Conservation (phyloP, 1,139 yeast species). For the Hansenula sp. region DNA sequence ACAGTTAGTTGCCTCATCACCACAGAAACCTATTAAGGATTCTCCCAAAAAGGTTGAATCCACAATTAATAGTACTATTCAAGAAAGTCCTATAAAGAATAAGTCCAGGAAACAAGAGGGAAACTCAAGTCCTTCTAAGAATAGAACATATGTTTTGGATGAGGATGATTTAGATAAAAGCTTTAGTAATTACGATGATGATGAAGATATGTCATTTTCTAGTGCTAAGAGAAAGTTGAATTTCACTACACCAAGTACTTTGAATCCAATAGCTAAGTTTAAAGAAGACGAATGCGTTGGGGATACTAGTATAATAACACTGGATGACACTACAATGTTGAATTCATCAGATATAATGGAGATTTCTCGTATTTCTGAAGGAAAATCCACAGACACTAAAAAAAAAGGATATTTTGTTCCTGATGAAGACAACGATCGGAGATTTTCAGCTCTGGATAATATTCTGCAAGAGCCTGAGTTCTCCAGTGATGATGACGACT, state of each 20-base stretch:
- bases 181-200: neutral
- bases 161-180: neutral
- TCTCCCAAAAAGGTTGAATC: constrained; percentile 1
- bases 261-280: neutral
- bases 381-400: neutral
- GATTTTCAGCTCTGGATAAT: neutral
- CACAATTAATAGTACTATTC: neutral
- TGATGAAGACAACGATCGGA: too few species aligned
- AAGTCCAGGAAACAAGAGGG: constrained; percentile 1
- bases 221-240: constrained; percentile 1
- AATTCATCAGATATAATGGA: constrained; percentile 1
- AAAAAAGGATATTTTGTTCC: neutral
- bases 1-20: neutral
- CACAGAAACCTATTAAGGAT: neutral
- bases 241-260: neutral
- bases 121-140: constrained; percentile 1
- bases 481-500: neutral
- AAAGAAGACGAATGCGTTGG: neutral
- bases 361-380: neutral
- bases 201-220: neutral
- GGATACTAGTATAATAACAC: neutral
- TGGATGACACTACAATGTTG: neutral
- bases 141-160: neutral
- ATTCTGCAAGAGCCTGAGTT: neutral
- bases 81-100: constrained; percentile 3